These are phyloP conservation scores for Lantana camara DNA, from an alignment of 257 asterid genomes.

Conservation along the genomic window DNA sequence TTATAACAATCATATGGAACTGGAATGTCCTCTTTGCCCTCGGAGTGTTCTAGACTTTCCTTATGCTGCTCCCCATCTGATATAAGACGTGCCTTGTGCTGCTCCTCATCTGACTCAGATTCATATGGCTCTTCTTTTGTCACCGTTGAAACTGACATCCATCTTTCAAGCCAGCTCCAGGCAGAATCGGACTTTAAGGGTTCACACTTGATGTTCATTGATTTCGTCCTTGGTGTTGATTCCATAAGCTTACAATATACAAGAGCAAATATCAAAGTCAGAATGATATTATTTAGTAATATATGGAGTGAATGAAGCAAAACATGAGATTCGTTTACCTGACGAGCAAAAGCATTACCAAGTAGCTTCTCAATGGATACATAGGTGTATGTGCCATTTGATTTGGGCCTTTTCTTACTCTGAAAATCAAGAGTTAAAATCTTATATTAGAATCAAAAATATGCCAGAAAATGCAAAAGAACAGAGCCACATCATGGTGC, in stretches of 20 bases:
- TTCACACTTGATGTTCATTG: slow-evolving; percentile 82
- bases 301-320: slow-evolving; percentile 8
- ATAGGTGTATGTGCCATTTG: slow-evolving; percentile 42
- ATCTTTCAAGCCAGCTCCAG: slow-evolving; percentile 96
- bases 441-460: slow-evolving; percentile 21
- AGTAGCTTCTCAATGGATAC: slow-evolving; percentile 79
- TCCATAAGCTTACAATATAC: slow-evolving; percentile 68
- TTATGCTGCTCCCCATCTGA: slow-evolving; percentile 25
- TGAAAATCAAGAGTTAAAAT: slow-evolving; percentile 41
- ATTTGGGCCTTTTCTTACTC: slow-evolving; percentile 47
- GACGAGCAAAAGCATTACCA: slow-evolving; percentile 81
- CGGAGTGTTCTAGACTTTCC: slow-evolving; percentile 30
- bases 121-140: slow-evolving; percentile 41
- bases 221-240: slow-evolving; percentile 60
- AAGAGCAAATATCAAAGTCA: slow-evolving; percentile 27
- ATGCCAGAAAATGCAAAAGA: slow-evolving; percentile 1
- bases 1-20: slow-evolving; percentile 31
- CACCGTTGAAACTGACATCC: slow-evolving; percentile 79
- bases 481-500: neutral
- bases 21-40: slow-evolving; percentile 27
- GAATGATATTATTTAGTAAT: neutral
- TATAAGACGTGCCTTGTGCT: slow-evolving; percentile 25
- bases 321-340: slow-evolving; percentile 53
- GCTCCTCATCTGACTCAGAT: slow-evolving; percentile 32
- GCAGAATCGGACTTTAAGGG: slow-evolving; percentile 82